Evolutionary conservation across 768 basidiomycete genomes (phyloP), one percentile per base, ranked within the genome.

Genomic region (Hericium rajendrae): DNA sequence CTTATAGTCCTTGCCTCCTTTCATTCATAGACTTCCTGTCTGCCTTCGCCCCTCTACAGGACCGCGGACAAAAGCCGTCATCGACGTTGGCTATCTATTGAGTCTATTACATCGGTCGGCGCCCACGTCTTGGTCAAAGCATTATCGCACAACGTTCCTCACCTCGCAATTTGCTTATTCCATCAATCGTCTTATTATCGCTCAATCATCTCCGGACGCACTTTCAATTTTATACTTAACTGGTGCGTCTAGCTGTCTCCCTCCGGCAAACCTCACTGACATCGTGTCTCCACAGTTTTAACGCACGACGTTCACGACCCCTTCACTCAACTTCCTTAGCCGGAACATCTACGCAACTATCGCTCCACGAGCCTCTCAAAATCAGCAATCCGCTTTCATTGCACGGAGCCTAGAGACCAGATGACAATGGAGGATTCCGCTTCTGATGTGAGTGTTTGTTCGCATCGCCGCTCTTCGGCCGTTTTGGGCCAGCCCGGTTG

Each of bases 261-360:
- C 59, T 57, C 59, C 64, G 68, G 68, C 60, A 69, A 66, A 48
- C 57, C 52, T 57, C 22, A 51, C 24, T 26, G 24, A 53, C 39
- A 52, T 41, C 51, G 22, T 55, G 54, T 53, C 48, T 22, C 56
- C 18, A 40, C 53, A 79, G 81, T 80, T 79, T 32, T 79, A 60
- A 86, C 86, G 84, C 81, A 80, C 79, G 78, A 80, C 74, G 77
- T 79, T 77, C 73, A 78, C 81, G 77, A 72, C 79, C 43, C 66
- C 68, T 75, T 56, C 63, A 63, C 74, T 74, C 79, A 61, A 74
- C 73, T 67, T 65, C 65, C 65, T 59, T 66, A 60, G 53, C 60
- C 59, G 62, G 62, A 70, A 57, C 70, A 72, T 68, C 67, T 73
- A 61, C 50, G 41, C 61, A 46, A 54, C 72, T 56, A 64, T 69